phyloP scores from a whole-genome alignment of 2,329 filamentous ascomycete species.

The Hawksworthiomyces lignivorus region DNA sequence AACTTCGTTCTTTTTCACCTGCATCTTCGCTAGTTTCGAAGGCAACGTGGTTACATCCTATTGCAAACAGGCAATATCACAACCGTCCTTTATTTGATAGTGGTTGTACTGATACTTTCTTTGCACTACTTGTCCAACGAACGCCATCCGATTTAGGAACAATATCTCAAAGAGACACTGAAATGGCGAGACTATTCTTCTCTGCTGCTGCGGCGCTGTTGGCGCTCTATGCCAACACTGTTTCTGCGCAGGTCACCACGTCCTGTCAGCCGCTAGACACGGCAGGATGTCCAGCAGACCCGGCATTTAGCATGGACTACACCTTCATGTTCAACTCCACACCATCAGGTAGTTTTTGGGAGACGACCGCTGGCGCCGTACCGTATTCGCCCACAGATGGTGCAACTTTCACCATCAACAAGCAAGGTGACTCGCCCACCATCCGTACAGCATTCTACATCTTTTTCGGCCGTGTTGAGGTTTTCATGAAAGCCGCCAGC shows the following conservation, averaged over 20 bases:
- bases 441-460: constrained; percentile 75
- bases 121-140: too few species aligned
- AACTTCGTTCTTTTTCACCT: too few species aligned
- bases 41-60: too few species aligned
- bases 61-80: too few species aligned
- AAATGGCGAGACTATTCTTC: constrained; percentile 15
- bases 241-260: constrained; percentile 65
- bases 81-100: too few species aligned
- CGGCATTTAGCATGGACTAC: constrained; percentile 59
- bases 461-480: constrained; percentile 74
- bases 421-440: constrained; percentile 69
- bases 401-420: constrained; percentile 62
- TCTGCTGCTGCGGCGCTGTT: constrained; percentile 7
- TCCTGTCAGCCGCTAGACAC: constrained; percentile 68
- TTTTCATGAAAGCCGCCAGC: constrained; percentile 66
- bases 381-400: constrained; percentile 51
- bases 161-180: too few species aligned
- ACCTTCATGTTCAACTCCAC: constrained; percentile 57
- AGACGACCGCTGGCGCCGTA: constrained; percentile 59
- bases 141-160: too few species aligned
- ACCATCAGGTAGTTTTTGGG: constrained; percentile 52
- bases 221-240: constrained; percentile 31
- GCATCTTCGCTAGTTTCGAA: too few species aligned
- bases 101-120: too few species aligned
- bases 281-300: constrained; percentile 59